phyloP scores from a whole-genome alignment of 192 early-diverging fungal genomes.

The Funneliformis mosseae region DNA sequence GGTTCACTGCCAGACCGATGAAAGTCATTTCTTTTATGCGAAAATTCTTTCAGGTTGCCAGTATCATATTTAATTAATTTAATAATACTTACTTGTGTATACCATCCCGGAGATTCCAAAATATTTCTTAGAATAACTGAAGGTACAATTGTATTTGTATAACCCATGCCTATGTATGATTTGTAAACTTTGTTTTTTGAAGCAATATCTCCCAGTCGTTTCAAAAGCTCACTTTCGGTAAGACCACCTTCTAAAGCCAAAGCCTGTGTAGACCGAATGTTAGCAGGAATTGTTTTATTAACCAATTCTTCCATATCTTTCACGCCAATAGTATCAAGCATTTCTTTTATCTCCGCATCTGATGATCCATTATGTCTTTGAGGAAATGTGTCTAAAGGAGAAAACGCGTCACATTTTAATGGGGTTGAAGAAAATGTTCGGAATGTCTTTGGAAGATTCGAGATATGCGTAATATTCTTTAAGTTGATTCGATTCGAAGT shows the following conservation, averaged over 20 bases:
- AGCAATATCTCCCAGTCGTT: constrained; percentile 81
- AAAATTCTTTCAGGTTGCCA: constrained; percentile 4
- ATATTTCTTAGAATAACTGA: constrained; percentile 96
- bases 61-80: neutral
- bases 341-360: constrained; percentile 71
- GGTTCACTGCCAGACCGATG: neutral
- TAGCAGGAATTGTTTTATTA: constrained; percentile 77
- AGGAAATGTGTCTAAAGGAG: constrained; percentile 72
- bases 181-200: constrained; percentile 89
- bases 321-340: constrained; percentile 83
- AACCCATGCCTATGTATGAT: constrained; percentile 96
- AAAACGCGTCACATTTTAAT: constrained; percentile 40
- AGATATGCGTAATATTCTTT: neutral
- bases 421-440: constrained; percentile 9
- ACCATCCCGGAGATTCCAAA: constrained; percentile 99
- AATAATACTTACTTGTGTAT: constrained; percentile 75
- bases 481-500: neutral
- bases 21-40: constrained; percentile 14
- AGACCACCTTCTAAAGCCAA: constrained; percentile 77
- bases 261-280: constrained; percentile 72
- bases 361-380: constrained; percentile 89
- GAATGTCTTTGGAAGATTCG: neutral
- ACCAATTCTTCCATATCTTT: constrained; percentile 82
- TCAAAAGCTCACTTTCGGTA: constrained; percentile 86
- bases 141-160: constrained; percentile 88